Percentiles rank a stretch among this genome's conserved stretches.
Conservation (phyloP, 805 yeast species). For the Grigorovia jiainica region DNA sequence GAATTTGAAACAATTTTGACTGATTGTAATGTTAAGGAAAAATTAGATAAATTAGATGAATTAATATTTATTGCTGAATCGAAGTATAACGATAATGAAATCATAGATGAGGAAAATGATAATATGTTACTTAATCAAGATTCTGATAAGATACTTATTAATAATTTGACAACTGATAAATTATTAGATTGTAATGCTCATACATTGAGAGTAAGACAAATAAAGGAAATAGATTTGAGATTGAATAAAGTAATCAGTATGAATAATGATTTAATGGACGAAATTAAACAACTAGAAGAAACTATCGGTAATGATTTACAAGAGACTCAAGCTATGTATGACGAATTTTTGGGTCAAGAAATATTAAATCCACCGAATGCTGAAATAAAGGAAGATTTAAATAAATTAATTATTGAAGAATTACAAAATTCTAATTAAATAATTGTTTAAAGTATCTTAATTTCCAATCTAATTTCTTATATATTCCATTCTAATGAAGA, state of each 20-base stretch:
- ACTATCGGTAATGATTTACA: constrained; percentile 16
- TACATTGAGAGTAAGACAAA: constrained; percentile 13
- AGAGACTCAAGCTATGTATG: constrained; percentile 11
- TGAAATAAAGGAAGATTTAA: constrained; percentile 18
- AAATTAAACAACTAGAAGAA: constrained; percentile 14
- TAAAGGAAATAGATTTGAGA: constrained; percentile 17
- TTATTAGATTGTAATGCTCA: constrained; percentile 21
- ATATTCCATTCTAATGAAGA: neutral
- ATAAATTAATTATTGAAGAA: constrained; percentile 22
- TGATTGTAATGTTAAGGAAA: constrained; percentile 34
- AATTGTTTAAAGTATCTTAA: constrained; percentile 26
- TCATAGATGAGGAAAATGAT: neutral
- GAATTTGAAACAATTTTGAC: constrained; percentile 47
- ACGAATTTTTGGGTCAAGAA: constrained; percentile 20
- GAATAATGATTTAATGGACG: constrained; percentile 16
- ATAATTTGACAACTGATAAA: constrained; percentile 18
- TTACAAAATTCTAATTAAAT: constrained; percentile 5
- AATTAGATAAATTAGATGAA: constrained; percentile 31
- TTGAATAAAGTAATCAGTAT: constrained; percentile 13
- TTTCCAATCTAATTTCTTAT: constrained; percentile 29
- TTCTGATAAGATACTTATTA: constrained; percentile 11
- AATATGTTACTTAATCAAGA: too few relatives aligned
- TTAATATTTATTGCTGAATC: constrained; percentile 30
- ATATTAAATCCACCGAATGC: constrained; percentile 13
- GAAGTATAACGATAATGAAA: constrained; percentile 2